A percentile compares a stretch with the other conserved stretches of the same genome.
Evolutionary conservation across 1,284 basidiomycete genomes (phyloP).

Genomic region (Cystobasidiaceae sp.): DNA sequence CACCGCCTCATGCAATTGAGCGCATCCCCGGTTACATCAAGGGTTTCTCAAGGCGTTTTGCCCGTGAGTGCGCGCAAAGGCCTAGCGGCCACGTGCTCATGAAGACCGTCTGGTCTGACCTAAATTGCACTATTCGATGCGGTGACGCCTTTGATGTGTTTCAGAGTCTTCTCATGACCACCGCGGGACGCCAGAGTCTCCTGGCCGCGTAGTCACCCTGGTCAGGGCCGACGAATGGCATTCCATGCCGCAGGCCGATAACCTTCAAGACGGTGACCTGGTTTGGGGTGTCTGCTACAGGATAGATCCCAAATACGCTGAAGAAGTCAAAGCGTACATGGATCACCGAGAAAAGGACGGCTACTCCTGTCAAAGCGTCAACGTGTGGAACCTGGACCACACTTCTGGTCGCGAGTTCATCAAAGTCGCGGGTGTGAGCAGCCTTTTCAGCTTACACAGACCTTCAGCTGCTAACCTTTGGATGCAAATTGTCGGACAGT

Average conservation of each 20-base stretch:
- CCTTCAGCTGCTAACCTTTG: too few relatives aligned
- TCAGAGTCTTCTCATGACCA: constrained; percentile 30
- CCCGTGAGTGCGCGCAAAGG: constrained; percentile 17
- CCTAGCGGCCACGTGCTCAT: too few relatives aligned
- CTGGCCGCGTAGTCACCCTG: constrained; percentile 80
- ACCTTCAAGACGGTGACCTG: constrained; percentile 9
- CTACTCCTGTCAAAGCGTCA: constrained; percentile 62
- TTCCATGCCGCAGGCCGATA: constrained; percentile 52
- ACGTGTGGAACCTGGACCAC: constrained; percentile 55
- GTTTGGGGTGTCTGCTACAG: constrained; percentile 81
- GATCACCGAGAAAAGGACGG: constrained; percentile 82
- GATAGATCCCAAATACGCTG: constrained; percentile 66
- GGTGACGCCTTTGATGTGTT: neutral
- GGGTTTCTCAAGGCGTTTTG: constrained; percentile 30
- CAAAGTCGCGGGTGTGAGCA: neutral
- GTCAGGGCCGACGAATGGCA: constrained; percentile 81
- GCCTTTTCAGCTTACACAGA: too few relatives aligned
- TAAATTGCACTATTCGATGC: too few relatives aligned
- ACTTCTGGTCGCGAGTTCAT: constrained; percentile 41
- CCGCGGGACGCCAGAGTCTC: constrained; percentile 68
- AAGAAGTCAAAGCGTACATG: constrained; percentile 71
- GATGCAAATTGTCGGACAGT: neutral
- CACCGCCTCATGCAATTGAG: constrained; percentile 23
- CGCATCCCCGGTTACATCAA: constrained; percentile 30
- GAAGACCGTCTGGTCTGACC: too few relatives aligned